Conservation (phyloP, 306 rosid genomes). For the Dalbergia cultrata region DNA sequence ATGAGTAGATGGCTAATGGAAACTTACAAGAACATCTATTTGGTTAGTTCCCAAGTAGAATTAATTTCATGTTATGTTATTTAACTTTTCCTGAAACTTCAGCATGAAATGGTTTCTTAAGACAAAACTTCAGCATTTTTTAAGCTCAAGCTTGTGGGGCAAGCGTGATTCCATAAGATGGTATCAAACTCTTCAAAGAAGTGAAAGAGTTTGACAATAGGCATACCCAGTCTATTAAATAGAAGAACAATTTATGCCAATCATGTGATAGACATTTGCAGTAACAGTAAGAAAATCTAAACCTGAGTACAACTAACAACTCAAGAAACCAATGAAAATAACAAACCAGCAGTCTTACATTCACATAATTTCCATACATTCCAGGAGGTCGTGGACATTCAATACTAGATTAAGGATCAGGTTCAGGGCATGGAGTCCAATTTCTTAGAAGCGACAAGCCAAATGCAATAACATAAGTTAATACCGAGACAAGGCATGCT, state of each 20-base stretch:
- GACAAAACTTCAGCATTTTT: no score
- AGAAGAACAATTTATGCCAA: neutral
- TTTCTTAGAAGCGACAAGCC: conserved; percentile 92
- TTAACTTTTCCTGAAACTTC: no score
- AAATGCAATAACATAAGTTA: conserved; percentile 85
- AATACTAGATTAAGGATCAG: conserved; percentile 73
- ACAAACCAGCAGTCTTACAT: conserved; percentile 66
- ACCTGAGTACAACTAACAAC: neutral
- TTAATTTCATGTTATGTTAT: no score
- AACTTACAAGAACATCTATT: no score
- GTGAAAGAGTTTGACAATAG: no score
- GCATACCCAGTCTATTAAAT: no score
- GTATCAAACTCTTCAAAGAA: no score
- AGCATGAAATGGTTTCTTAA: no score
- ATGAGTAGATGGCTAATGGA: no score
- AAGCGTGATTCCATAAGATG: no score
- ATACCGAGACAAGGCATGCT: conserved; percentile 85
- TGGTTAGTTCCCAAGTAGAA: no score
- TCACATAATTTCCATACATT: conserved; percentile 94
- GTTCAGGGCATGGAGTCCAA: conserved; percentile 90
- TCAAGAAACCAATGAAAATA: conserved; percentile 12
- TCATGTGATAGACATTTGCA: neutral
- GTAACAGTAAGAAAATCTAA: neutral
- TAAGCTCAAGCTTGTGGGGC: no score
- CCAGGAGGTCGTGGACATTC: conserved; percentile 97